Conservation (phyloP, 2,329 filamentous ascomycete species). For the Didymella segeticola region DNA sequence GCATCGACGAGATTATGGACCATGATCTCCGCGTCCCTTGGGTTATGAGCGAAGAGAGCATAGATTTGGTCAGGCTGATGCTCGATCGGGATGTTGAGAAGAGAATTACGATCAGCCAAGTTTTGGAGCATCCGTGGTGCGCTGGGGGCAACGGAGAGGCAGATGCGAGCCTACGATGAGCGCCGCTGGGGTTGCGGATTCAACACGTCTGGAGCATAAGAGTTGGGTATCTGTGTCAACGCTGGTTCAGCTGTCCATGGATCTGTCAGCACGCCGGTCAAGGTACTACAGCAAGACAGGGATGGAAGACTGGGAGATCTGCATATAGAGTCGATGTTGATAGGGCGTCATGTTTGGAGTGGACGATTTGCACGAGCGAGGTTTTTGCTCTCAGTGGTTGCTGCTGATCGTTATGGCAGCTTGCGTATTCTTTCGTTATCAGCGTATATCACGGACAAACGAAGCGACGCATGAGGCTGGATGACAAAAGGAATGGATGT, state of each 20-base stretch:
- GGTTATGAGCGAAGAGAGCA: constrained; percentile 86
- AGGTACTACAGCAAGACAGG: not conserved
- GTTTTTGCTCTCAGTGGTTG: not conserved
- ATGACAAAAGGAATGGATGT: not conserved
- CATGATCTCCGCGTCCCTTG: constrained; percentile 92
- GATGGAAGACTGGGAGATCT: not conserved
- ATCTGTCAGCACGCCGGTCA: not conserved
- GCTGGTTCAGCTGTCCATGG: too few relatives aligned
- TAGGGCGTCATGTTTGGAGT: not conserved
- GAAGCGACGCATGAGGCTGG: not conserved
- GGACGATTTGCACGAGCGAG: constrained; percentile 1
- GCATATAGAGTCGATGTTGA: constrained; percentile 9
- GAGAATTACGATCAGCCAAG: constrained; percentile 84
- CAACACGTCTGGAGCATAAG: not conserved
- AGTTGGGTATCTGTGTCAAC: too few relatives aligned
- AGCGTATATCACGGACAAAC: constrained; percentile 1
- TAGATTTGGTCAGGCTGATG: constrained; percentile 90
- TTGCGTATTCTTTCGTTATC: constrained; percentile 10
- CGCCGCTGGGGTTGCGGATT: not conserved
- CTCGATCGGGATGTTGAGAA: constrained; percentile 86
- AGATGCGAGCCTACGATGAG: constrained; percentile 2
- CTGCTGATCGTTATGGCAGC: not conserved
- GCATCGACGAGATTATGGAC: constrained; percentile 98
- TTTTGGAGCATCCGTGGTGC: constrained; percentile 89
- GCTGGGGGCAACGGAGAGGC: constrained; percentile 20